Conservation (phyloP, 176 grass and related monocot species). For the Oryza coarctata region DNA sequence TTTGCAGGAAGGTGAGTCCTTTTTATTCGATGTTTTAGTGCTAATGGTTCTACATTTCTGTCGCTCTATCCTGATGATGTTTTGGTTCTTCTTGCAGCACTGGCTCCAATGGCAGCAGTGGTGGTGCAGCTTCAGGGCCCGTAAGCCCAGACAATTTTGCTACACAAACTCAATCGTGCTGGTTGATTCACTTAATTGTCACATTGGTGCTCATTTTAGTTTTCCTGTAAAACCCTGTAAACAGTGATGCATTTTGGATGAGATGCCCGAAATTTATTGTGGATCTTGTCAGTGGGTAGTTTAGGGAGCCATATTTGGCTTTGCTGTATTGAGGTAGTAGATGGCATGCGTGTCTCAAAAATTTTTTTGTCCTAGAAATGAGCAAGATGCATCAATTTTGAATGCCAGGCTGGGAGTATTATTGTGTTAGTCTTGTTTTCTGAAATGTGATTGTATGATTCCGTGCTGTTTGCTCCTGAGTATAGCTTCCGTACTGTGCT, state of each 20-base stretch:
- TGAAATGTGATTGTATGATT: not conserved
- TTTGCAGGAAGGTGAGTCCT: conserved; percentile 86
- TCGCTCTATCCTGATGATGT: conserved; percentile 19
- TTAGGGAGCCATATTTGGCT: conserved; percentile 37
- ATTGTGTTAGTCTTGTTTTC: not conserved
- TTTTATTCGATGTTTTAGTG: not conserved
- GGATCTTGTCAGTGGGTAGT: conserved; percentile 39
- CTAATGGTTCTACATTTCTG: not conserved
- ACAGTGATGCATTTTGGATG: conserved; percentile 47
- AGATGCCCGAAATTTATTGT: conserved; percentile 39
- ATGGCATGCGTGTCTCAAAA: conserved; percentile 28
- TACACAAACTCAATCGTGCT: conserved; percentile 20
- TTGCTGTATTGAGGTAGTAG: conserved; percentile 22
- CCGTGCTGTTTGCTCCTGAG: not conserved
- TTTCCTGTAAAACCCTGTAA: conserved; percentile 55
- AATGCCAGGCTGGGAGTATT: conserved; percentile 10
- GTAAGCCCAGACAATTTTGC: conserved; percentile 50
- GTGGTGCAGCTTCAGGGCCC: conserved; percentile 65
- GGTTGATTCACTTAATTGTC: conserved; percentile 21
- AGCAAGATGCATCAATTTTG: conserved; percentile 35
- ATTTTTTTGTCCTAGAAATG: conserved; percentile 26
- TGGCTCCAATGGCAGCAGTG: conserved; percentile 40
- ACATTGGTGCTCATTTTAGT: conserved; percentile 48
- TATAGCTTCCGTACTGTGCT: not conserved
- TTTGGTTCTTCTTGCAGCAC: conserved; percentile 52